Evolutionary conservation across 345 rosid species (phyloP), one percentile per base, ranked within the genome.

Genomic region (Mallotus nudiflorus): DNA sequence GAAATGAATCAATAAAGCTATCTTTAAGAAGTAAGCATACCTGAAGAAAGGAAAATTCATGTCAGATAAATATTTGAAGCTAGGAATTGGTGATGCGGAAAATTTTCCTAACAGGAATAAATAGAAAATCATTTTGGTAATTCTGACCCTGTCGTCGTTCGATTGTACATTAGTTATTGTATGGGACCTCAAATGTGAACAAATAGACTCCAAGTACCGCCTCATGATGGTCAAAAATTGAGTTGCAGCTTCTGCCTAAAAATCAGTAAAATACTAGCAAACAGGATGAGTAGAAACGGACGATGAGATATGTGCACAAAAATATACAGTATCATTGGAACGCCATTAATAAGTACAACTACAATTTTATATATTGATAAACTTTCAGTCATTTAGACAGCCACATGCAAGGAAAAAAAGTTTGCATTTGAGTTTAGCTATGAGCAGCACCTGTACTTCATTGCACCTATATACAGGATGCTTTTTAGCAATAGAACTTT

Each of bases 121-220:
- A 60, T 61, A 25, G 60, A 33, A 28, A 74, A n/a, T n/a, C 55
- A 64, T 66, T 49, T 63, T 72, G 82, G 25, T 58, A 62, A 29
- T 60, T 28, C 87, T 81, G 20, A 89, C 99, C 93, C 99, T 86
- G 83, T 95, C 99, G 55, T 85, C 75, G 82, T 89, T 85, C 75
- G 99, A 87, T 77, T 95, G 97, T 74, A 95, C 99, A 72, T 84
- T 92, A 58, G 99, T 95, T 83, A 95, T 95, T 39, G 97, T 83
- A 69, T 90, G 95, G 66, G 89, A 85, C 68, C 87, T 89, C 80
- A 95, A 73, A 73, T 92, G 88, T 27, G 89, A 80, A 82, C 97
- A 92, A 73, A 95, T 83, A 11, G 97, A 95, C 78, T 92, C 97
- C 85, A 90, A 64, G 80, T 91, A 92, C 73, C 74, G 78, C 75